These are phyloP conservation scores for Ailanthus altissimus DNA, from an alignment of 345 rosid species.

Conservation along the genomic window DNA sequence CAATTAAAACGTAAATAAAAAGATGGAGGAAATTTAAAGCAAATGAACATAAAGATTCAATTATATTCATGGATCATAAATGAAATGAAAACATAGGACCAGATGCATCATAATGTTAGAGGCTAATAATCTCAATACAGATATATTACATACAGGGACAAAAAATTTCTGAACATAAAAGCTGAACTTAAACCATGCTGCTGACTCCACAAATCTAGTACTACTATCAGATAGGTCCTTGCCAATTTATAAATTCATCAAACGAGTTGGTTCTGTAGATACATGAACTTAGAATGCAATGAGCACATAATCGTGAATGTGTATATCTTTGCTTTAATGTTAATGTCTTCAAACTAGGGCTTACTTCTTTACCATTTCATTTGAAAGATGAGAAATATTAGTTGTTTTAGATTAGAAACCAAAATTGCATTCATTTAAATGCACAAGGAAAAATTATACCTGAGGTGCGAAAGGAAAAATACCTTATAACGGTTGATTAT, in stretches of 20 bases:
- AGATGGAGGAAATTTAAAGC: not conserved
- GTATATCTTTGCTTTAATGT: not conserved
- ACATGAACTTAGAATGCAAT: not conserved
- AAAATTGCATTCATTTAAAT: slow-evolving; percentile 2
- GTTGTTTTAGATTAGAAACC: not conserved
- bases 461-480: slow-evolving; percentile 18
- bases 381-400: not conserved
- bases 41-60: not conserved
- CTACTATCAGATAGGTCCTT: not conserved
- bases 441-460: slow-evolving; percentile 12
- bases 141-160: not conserved
- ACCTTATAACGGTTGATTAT: slow-evolving; percentile 95
- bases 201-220: not conserved
- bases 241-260: not conserved
- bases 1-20: not conserved
- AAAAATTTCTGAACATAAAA: not conserved
- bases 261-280: not conserved
- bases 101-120: not conserved
- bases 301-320: not conserved
- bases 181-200: not conserved
- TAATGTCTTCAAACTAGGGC: not conserved
- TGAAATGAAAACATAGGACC: not conserved
- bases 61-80: not conserved
- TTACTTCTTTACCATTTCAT: not conserved
- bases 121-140: not conserved